Percentiles rank a stretch among this genome's conserved stretches.
These are phyloP conservation scores for Xerocomus subilludens DNA, from an alignment of 1,284 basidiomycete genomes.

Conservation along the genomic window DNA sequence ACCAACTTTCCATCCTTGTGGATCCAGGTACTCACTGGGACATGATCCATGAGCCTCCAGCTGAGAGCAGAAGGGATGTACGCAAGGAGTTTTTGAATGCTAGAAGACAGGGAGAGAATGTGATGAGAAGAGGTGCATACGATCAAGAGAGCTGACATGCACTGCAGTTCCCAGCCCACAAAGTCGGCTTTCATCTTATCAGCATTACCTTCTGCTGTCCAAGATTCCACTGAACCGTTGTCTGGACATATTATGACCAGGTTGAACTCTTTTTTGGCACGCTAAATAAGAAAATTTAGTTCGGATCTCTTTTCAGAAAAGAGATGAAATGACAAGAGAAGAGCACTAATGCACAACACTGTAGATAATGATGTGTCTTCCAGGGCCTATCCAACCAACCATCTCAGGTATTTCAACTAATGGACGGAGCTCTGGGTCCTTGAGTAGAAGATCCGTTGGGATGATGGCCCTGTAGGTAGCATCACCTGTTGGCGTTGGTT, in stretches of 20 bases:
- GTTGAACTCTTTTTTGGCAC: constrained; percentile 61
- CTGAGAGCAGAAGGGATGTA: constrained; percentile 61
- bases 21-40: constrained; percentile 62
- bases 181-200: constrained; percentile 62
- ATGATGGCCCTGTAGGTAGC: constrained; percentile 58
- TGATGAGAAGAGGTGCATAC: constrained; percentile 22
- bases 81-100: constrained; percentile 62
- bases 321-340: background rate
- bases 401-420: constrained; percentile 55
- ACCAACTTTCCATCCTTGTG: constrained; percentile 61
- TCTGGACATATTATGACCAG: constrained; percentile 63
- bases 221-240: constrained; percentile 57
- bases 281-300: constrained; percentile 38
- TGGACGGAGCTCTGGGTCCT: constrained; percentile 52
- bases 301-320: background rate
- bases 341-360: constrained; percentile 45
- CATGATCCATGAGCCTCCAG: constrained; percentile 65
- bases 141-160: constrained; percentile 27
- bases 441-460: constrained; percentile 50
- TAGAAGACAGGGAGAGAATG: constrained; percentile 40
- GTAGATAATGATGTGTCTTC: constrained; percentile 55
- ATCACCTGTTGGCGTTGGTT: constrained; percentile 56
- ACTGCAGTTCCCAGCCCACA: constrained; percentile 63
- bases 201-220: constrained; percentile 55
- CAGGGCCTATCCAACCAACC: constrained; percentile 58